These are phyloP conservation scores for Acorus calamus DNA, from an alignment of 106 monocot genomes.

Conservation along the genomic window DNA sequence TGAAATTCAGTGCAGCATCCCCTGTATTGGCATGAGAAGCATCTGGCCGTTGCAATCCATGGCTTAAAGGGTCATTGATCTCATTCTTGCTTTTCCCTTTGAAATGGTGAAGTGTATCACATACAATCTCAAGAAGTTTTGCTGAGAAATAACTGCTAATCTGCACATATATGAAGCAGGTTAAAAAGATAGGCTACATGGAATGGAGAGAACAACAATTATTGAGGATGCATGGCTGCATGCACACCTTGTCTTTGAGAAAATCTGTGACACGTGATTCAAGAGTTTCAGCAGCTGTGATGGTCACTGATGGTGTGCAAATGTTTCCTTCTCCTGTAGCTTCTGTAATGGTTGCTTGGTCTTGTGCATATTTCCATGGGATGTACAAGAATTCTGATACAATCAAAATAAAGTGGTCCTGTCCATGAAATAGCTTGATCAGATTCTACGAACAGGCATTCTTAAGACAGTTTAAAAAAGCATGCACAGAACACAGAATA, in stretches of 20 bases:
- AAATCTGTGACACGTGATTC: constrained; percentile 45
- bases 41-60: constrained; percentile 1
- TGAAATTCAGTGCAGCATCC: constrained; percentile 78
- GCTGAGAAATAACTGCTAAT: constrained; percentile 83
- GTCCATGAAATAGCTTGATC: constrained; percentile 1
- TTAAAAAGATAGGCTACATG: no score
- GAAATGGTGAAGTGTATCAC: constrained; percentile 49
- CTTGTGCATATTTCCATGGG: constrained; percentile 70
- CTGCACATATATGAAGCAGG: constrained; percentile 23
- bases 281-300: constrained; percentile 56
- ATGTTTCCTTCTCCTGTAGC: constrained; percentile 18
- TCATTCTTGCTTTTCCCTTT: constrained; percentile 30
- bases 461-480: neutral
- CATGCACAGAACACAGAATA: neutral
- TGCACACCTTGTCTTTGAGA: constrained; percentile 69
- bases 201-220: no score
- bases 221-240: neutral
- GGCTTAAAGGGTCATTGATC: constrained; percentile 8
- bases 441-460: neutral
- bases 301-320: constrained; percentile 67
- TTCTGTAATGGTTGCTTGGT: constrained; percentile 27
- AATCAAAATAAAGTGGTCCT: constrained; percentile 85
- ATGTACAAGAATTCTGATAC: constrained; percentile 85
- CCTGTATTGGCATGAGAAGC: constrained; percentile 29
- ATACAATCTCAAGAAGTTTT: constrained; percentile 75